Conservation (phyloP, 2,329 filamentous ascomycete species). For the Aspergillus awamori region DNA sequence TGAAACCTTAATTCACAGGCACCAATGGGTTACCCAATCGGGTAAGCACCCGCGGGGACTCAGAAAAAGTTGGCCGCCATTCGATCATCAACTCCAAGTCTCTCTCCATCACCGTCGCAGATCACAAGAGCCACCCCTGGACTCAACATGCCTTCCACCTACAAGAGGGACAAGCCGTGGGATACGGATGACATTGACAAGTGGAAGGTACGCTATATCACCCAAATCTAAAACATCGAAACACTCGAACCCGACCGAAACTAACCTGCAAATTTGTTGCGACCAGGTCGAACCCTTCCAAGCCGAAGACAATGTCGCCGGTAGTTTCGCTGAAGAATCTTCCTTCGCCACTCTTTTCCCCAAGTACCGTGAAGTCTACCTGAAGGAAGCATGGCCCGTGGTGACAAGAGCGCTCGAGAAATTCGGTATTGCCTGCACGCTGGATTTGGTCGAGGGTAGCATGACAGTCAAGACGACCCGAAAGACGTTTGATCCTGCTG, state of each 20-base stretch:
- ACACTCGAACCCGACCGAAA: not conserved
- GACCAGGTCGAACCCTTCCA: slow-evolving; percentile 76
- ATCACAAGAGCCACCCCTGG: slow-evolving; percentile 9
- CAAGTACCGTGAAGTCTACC: slow-evolving; percentile 92
- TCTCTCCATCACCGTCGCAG: slow-evolving; percentile 10
- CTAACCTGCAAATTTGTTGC: slow-evolving; percentile 15
- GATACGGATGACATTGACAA: slow-evolving; percentile 97
- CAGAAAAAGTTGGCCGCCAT: slow-evolving; percentile 27
- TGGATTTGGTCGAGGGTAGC: slow-evolving; percentile 91
- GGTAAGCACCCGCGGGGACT: slow-evolving; percentile 27
- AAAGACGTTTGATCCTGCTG: slow-evolving; percentile 87
- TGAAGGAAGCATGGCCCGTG: slow-evolving; percentile 90
- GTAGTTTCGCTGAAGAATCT: slow-evolving; percentile 89
- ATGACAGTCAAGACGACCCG: slow-evolving; percentile 96
- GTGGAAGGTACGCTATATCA: slow-evolving; percentile 67
- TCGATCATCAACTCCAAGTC: slow-evolving; percentile 14
- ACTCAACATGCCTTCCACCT: slow-evolving; percentile 77
- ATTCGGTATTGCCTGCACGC: slow-evolving; percentile 81
- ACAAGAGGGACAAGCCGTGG: slow-evolving; percentile 90
- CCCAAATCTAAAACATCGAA: not conserved
- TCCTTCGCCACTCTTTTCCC: slow-evolving; percentile 84
- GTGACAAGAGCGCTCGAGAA: slow-evolving; percentile 87
- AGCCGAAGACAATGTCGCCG: slow-evolving; percentile 79
- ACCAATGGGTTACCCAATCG: slow-evolving; percentile 7
- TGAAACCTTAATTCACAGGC: slow-evolving; percentile 13